Evolutionary conservation across 163 green algal species (phyloP).

Genomic region (Trebouxia gelatinosa): DNA sequence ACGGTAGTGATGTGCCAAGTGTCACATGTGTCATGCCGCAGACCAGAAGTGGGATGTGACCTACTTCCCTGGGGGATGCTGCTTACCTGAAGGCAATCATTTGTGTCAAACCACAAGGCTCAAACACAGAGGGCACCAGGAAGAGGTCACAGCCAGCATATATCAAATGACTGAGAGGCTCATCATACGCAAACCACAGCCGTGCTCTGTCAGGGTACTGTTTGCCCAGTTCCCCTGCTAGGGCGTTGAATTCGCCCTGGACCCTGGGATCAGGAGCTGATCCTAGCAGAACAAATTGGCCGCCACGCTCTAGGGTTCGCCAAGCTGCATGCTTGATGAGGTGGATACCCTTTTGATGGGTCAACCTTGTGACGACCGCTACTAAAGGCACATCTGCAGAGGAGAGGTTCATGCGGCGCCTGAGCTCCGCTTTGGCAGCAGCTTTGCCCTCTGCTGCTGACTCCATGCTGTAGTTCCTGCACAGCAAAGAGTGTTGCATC

Average conservation of each 20-base stretch:
- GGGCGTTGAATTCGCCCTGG: conserved; percentile 76
- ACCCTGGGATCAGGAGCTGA: conserved; percentile 69
- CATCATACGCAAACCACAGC: conserved; percentile 83
- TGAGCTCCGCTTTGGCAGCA: conserved; percentile 67
- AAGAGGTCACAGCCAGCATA: conserved; percentile 91
- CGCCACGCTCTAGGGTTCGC: conserved; percentile 85
- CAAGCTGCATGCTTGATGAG: conserved; percentile 97
- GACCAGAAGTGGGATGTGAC: too few relatives aligned
- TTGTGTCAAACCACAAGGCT: conserved; percentile 97
- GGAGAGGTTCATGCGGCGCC: conserved; percentile 70
- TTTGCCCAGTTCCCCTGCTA: conserved; percentile 56
- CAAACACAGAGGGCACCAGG: conserved; percentile 95
- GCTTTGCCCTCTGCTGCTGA: conserved; percentile 83
- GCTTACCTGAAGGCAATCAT: conserved; percentile 80
- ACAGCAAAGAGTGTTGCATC: not conserved
- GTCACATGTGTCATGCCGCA: too few relatives aligned
- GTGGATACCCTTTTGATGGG: conserved; percentile 96
- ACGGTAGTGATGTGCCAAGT: too few relatives aligned
- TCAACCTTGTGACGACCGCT: conserved; percentile 87
- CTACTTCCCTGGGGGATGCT: not conserved
- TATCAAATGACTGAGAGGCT: conserved; percentile 91
- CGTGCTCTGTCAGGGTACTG: conserved; percentile 73
- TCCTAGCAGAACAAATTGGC: conserved; percentile 95
- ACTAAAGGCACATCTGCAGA: conserved; percentile 83
- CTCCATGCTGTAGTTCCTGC: conserved; percentile 59